These are phyloP conservation scores for Poa pratensis DNA, from an alignment of 176 grass and related monocot species.

Conservation along the genomic window DNA sequence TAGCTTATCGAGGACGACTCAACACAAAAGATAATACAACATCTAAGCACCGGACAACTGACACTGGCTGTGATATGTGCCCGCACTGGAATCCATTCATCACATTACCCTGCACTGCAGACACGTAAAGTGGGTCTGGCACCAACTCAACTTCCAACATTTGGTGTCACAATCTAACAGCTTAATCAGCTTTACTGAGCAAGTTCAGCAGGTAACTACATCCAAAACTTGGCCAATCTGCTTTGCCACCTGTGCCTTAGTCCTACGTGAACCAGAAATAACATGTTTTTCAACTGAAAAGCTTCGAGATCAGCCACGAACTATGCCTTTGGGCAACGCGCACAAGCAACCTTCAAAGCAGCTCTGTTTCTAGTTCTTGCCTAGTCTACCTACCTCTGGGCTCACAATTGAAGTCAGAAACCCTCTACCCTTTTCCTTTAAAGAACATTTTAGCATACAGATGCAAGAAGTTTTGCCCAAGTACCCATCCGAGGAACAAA, in stretches of 20 bases:
- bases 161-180: not conserved
- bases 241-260: not conserved
- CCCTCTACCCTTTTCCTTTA: not conserved
- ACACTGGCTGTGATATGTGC: not conserved
- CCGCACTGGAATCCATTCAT: not conserved
- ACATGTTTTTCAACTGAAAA: not conserved
- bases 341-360: not conserved
- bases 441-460: constrained; percentile 29
- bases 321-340: not conserved
- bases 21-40: not conserved
- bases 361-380: not conserved
- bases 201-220: not conserved
- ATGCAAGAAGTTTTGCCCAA: constrained; percentile 70
- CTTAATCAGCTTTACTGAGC: not conserved
- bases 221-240: not conserved
- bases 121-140: not conserved
- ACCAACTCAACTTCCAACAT: not conserved
- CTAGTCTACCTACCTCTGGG: not conserved
- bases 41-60: not conserved
- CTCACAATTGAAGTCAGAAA: not conserved
- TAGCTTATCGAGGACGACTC: not conserved
- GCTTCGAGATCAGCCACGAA: not conserved
- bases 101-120: not conserved
- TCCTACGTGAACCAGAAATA: not conserved
- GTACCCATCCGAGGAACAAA: constrained; percentile 82